Conservation (phyloP, 345 rosid genomes). For the Pugionium dolabratum region DNA sequence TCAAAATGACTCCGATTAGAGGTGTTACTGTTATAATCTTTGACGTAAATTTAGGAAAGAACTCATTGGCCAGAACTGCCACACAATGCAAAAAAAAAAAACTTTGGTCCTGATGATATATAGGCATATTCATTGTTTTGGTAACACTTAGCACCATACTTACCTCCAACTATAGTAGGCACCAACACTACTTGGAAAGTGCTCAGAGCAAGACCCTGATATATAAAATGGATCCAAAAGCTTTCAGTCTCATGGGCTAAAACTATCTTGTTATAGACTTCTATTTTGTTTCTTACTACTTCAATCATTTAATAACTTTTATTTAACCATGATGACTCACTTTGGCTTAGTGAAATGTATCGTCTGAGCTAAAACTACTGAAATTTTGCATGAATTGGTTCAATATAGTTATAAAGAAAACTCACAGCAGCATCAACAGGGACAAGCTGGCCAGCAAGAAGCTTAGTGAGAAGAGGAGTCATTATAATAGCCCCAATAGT, state of each 20-base stretch:
- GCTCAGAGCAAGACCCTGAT: slow-evolving; percentile 90
- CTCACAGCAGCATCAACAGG: slow-evolving; percentile 95
- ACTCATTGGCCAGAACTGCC: slow-evolving; percentile 86
- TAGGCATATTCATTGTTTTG: slow-evolving; percentile 3
- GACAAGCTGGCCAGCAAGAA: slow-evolving; percentile 99
- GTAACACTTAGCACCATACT: slow-evolving; percentile 16
- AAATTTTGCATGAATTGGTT: background rate
- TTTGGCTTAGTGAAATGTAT: slow-evolving; percentile 1
- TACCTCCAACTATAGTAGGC: slow-evolving; percentile 88
- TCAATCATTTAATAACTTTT: slow-evolving; percentile 11
- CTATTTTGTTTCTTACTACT: background rate
- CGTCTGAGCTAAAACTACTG: slow-evolving; percentile 2
- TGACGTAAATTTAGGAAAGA: slow-evolving; percentile 84
- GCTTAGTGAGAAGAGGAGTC: slow-evolving; percentile 98
- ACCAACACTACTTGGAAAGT: slow-evolving; percentile 96
- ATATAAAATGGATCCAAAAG: slow-evolving; percentile 17
- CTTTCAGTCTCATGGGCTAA: background rate
- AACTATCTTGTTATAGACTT: slow-evolving; percentile 10
- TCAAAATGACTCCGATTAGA: slow-evolving; percentile 86
- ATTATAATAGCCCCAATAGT: slow-evolving; percentile 94
- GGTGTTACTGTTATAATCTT: slow-evolving; percentile 84
- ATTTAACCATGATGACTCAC: slow-evolving; percentile 8
- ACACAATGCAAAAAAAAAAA: slow-evolving; percentile 24
- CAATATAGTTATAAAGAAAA: slow-evolving; percentile 19
- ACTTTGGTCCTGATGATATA: background rate